Base-by-base conservation (phyloP, 2,329 filamentous ascomycete species). In the Lomentospora prolificans region DNA sequence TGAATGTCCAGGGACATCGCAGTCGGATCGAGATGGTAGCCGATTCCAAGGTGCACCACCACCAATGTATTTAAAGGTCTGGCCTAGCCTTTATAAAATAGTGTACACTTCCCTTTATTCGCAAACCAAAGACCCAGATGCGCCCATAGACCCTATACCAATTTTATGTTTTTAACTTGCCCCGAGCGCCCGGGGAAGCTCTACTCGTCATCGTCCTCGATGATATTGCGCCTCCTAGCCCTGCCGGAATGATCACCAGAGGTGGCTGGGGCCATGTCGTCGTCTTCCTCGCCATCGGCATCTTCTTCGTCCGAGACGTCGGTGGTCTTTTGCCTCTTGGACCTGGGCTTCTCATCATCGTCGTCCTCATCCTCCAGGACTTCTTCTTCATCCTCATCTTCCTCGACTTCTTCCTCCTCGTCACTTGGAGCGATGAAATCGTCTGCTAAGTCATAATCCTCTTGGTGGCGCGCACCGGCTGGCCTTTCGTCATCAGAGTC, bases 401-500 rank as follows among this genome's bases (percentile, higher is more conserved):
- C 85, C 1, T 78, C 82, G 3, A 75, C 81, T 30, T 79, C 81
- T 57, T 75, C 71, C 44, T 90, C 88, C 57, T 89, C 86, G 61
- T 90, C 87, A 63, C 85, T 90, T 3, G 76, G 77, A 3, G 86
- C 88, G 56, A 92, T 79, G 66, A 92, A 92, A 57, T 86, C 88
- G 64, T 92, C 88, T 31, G 86, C 86, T 65, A 86, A 78, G 59
- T 91, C 87, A 65, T 92, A 92, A 62, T 87, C 83, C 60, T 89
- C 86, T 58, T 85, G 79, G 54, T 81, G 79, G 30, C 78, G 77
- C 50, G 74, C 74, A 30, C 82, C 80, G 36, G 79, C 77, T 14
- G 82, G 81, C 33, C 84, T 75, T 58, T 88, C 86, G 61, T 89
- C 86, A 62, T 90, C 88, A 7, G 89, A 89, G 63, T 91, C 87